Evolutionary conservation across 805 yeast genomes (phyloP), one percentile per base, ranked within the genome.

Genomic region (Nakazawaea wyomingensis): DNA sequence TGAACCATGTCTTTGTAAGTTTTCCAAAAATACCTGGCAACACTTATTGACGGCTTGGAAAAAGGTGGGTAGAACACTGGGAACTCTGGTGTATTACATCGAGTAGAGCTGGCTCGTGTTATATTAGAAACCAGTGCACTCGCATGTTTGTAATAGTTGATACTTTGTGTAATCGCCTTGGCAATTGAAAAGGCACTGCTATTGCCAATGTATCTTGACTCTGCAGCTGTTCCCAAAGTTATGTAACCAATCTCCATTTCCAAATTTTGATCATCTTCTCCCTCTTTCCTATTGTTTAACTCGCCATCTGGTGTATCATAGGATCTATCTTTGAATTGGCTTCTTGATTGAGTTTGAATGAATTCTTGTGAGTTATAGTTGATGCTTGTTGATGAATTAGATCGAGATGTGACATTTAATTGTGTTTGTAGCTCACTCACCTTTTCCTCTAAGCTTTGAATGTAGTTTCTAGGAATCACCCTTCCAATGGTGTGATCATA

Each of bases 401-500:
- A 11, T 24, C 27, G 11, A n/a, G n/a, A n/a, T n/a, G n/a, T n/a
- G n/a, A n/a, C n/a, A n/a, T n/a, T n/a, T 11, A 24, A 24, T 9
- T 24, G 11, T 24, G 11, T 24, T 24, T 24, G 29, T 19, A 37
- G 29, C 8, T 17, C 22, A 16, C 24, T 13, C 11, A 59, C 41
- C 28, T 62, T 50, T 26, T 59, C 63, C 50, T 75, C 80, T 42
- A 75, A 53, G 36, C 55, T 63, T 29, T 65, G 65, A 3, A 74
- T 55, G 49, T 74, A 71, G 38, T 72, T 61, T 21, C 80, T 54
- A 4, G 76, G 74, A 2, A 74, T 65, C 31, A 68, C 71, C 39
- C 73, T 54, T 0, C 74, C 74, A 1, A 74, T 71, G 13, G 71
- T 68, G 3, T 72, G 68, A 48, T 73, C 78, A 1, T 71, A 53